Evolutionary conservation across 345 rosid genomes (phyloP), one percentile per base, ranked within the genome.

Genomic region (Heritiera fomes): DNA sequence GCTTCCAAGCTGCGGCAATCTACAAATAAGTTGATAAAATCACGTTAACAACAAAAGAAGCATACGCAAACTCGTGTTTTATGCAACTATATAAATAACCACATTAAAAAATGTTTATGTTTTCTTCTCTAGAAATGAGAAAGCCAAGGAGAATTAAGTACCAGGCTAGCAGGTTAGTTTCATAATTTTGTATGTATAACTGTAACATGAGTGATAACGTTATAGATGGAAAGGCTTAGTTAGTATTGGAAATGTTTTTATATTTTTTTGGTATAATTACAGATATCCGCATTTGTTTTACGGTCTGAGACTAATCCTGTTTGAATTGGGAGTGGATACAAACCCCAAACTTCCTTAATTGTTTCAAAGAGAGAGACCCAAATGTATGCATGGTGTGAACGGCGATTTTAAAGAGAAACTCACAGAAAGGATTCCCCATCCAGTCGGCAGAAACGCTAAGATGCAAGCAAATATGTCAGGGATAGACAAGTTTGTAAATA

Each of bases 1-100:
- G 98, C 86, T 91, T 96, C 97, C 99, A 96, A 58, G 97, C 97
- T 50, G 90, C 86, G 20, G 98, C 99, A 71, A 96, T 92, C 98
- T 95, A 90, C 59, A 83, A 68, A 69, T 49, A 60, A 67, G 14
- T 3, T 9, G 5, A 61, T 63, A 6, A 34, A 34, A 14, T 41
- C 49, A 41, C 3, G 71, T 66, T 23, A 41, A 50, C 3, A 20
- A 59, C 2, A 73, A 7, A 5, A 28, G 0, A 9, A 8, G 3
- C 28, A n/a, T 11, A 53, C 1, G 7, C 32, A 28, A 10, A 67
- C 49, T 20, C 47, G 0, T 18, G 38, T 34, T 34, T 32, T 10
- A 6, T 20, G 13, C 1, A 1, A 47, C 38, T 45, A 7, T 43
- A 1, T 8, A 45, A 45, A 20, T 7, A 49, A 41, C 0, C n/a